phyloP scores from a whole-genome alignment of 106 monocot genomes.

The Apostasia shenzhenica region DNA sequence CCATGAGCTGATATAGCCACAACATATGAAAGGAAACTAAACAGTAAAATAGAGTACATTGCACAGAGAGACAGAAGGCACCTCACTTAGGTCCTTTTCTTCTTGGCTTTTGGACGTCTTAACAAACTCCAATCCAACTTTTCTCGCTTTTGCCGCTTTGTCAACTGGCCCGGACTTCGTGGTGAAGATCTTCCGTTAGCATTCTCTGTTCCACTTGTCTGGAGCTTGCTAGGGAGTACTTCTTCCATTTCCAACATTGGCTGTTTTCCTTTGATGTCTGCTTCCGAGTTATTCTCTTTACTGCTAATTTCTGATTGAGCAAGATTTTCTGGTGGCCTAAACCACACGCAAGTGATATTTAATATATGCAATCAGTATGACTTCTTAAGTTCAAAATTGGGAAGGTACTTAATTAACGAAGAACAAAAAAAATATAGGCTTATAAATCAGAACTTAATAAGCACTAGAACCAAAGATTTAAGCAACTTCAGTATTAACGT shows the following conservation, averaged over 20 bases:
- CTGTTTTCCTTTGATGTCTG: conserved; percentile 50
- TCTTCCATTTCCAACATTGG: conserved; percentile 20
- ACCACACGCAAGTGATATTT: no score
- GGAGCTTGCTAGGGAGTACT: conserved; percentile 12
- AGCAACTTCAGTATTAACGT: no score
- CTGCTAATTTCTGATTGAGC: not conserved
- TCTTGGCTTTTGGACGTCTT: conserved; percentile 30
- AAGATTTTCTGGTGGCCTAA: no score
- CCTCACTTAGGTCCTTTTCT: conserved; percentile 6
- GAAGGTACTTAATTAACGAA: no score
- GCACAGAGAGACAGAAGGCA: no score
- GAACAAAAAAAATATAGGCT: no score
- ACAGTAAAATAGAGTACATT: no score
- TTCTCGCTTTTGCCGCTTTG: conserved; percentile 39
- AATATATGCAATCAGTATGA: no score
- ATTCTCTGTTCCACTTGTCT: conserved; percentile 7
- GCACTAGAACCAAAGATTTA: no score
- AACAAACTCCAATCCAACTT: conserved; percentile 48
- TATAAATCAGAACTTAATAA: no score
- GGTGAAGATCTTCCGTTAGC: conserved; percentile 14
- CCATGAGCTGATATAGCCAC: not conserved
- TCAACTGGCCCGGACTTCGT: conserved; percentile 15
- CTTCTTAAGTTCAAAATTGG: no score
- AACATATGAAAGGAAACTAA: not conserved
- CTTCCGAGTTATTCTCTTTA: conserved; percentile 12